A percentile compares a stretch with the other conserved stretches of the same genome.
These are phyloP conservation scores for Mortierella sp. DNA, from an alignment of 371 early-diverging fungal genomes.

Conservation along the genomic window DNA sequence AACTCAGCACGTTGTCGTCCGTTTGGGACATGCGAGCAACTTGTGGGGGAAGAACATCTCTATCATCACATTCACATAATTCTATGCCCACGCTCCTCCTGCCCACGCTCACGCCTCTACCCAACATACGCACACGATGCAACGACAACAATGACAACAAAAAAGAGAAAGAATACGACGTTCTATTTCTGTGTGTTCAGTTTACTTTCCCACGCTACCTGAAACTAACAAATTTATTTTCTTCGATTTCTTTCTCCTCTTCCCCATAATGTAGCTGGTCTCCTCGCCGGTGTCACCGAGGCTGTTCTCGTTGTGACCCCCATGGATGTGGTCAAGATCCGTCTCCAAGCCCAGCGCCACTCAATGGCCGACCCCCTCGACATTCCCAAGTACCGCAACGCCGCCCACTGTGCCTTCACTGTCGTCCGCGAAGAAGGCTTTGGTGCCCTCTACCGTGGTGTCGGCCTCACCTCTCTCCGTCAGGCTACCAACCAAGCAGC, in stretches of 20 bases:
- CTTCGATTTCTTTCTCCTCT: neutral
- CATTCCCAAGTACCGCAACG: constrained; percentile 96
- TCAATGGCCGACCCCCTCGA: constrained; percentile 97
- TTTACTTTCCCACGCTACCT: constrained; percentile 19
- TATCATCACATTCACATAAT: neutral
- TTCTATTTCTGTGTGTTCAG: neutral
- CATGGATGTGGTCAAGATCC: constrained; percentile 98
- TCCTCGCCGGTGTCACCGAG: constrained; percentile 97
- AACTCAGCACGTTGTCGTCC: constrained; percentile 17
- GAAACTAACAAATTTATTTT: constrained; percentile 8
- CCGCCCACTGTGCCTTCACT: constrained; percentile 92
- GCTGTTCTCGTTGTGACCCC: constrained; percentile 97
- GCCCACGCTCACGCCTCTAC: neutral
- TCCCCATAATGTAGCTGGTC: constrained; percentile 78
- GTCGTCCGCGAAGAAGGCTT: constrained; percentile 95
- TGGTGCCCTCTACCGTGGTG: constrained; percentile 95
- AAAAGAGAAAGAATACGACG: neutral
- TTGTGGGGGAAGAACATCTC: constrained; percentile 6
- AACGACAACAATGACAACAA: neutral
- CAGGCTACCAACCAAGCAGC: constrained; percentile 99
- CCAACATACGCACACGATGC: constrained; percentile 5
- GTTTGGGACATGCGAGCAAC: neutral
- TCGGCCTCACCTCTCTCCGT: constrained; percentile 93
- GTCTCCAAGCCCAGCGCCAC: constrained; percentile 96
- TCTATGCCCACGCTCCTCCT: neutral